phyloP scores from a whole-genome alignment of 371 early-diverging fungal species.

The Mortierella sp. region DNA sequence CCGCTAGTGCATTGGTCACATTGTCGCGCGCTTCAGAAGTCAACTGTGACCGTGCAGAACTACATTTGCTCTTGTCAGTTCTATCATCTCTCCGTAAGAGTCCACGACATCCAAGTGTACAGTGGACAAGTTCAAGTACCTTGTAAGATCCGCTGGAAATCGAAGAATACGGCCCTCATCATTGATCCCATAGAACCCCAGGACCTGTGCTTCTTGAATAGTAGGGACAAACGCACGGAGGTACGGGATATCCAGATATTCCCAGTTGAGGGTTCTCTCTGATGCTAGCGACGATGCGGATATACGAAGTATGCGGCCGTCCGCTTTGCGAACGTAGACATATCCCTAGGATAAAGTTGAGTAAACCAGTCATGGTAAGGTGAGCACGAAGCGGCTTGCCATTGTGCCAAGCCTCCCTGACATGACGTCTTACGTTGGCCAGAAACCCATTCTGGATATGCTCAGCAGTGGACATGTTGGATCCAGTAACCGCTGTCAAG shows the following conservation, averaged over 20 bases:
- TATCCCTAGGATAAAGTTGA: not conserved
- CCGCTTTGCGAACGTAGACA: slow-evolving; percentile 6
- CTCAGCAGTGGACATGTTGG: not conserved
- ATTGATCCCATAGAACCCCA: slow-evolving; percentile 28
- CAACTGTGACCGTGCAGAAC: slow-evolving; percentile 2
- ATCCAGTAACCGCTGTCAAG: too few relatives aligned
- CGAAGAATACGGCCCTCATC: slow-evolving; percentile 17
- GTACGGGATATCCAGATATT: slow-evolving; percentile 15
- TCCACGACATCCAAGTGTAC: not conserved
- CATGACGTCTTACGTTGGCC: slow-evolving; percentile 1
- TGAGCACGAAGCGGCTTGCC: too few relatives aligned
- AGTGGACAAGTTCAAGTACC: slow-evolving; percentile 3
- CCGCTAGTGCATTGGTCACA: slow-evolving; percentile 9
- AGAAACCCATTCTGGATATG: not conserved
- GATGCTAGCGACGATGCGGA: not conserved
- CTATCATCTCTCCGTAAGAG: too few relatives aligned
- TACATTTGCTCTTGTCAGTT: too few relatives aligned
- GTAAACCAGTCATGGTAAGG: not conserved
- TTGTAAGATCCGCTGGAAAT: slow-evolving; percentile 7
- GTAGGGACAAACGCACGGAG: slow-evolving; percentile 10
- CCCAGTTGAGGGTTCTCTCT: not conserved
- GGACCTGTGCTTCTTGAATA: not conserved
- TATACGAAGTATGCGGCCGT: slow-evolving; percentile 9
- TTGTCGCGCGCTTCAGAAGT: slow-evolving; percentile 7
- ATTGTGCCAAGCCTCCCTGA: too few relatives aligned